Conservation (phyloP, 2,329 filamentous ascomycete species). For the Scleromitrula shiraiana region DNA sequence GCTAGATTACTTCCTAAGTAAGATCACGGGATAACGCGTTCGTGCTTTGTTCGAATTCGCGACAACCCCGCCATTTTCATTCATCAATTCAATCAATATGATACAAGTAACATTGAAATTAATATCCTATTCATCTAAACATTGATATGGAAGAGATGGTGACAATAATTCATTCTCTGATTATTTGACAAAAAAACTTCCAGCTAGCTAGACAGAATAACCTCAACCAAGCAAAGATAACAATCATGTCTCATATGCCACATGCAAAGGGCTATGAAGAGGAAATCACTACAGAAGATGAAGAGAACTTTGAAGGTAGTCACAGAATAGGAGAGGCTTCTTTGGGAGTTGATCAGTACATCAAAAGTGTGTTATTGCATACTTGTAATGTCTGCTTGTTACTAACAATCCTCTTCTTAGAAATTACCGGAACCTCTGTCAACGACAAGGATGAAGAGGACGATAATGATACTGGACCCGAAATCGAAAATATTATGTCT, state of each 20-base stretch:
- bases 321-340: conserved; percentile 1
- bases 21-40: too few species aligned
- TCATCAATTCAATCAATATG: too few species aligned
- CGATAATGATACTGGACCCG: conserved; percentile 13
- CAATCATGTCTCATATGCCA: conserved; percentile 13
- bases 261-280: conserved; percentile 12
- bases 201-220: background rate
- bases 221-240: background rate
- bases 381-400: background rate
- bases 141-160: too few species aligned
- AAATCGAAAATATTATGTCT: conserved; percentile 15
- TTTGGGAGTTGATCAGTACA: conserved; percentile 21
- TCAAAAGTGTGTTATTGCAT: conserved; percentile 16
- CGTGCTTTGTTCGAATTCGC: too few species aligned
- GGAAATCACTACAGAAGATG: conserved; percentile 16
- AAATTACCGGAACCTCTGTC: conserved; percentile 14
- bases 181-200: too few species aligned
- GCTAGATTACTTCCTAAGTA: too few species aligned
- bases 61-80: too few species aligned
- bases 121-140: too few species aligned
- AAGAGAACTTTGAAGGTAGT: conserved; percentile 6
- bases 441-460: conserved; percentile 10
- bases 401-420: conserved; percentile 9
- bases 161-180: too few species aligned
- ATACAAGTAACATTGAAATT: too few species aligned